Percentiles rank a stretch among this genome's conserved stretches.
These are phyloP conservation scores for Euphorbia lathyris DNA, from an alignment of 345 rosid species.

Conservation along the genomic window DNA sequence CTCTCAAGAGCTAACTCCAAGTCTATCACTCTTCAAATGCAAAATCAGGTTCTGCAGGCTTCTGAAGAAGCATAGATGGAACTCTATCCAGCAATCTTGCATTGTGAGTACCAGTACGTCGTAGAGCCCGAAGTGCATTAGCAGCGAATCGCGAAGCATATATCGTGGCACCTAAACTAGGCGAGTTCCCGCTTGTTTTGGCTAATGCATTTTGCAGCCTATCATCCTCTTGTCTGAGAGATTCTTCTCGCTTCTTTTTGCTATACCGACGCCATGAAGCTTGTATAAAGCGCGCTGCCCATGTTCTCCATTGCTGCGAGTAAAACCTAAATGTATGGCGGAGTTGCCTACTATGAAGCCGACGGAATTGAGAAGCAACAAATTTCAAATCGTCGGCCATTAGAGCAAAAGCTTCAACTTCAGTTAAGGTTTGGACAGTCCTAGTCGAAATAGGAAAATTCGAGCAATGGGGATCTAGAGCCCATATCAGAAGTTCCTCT, in stretches of 20 bases:
- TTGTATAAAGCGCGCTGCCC: slow-evolving; percentile 94
- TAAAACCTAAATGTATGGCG: slow-evolving; percentile 80
- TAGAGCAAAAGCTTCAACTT: slow-evolving; percentile 92
- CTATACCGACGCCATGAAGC: slow-evolving; percentile 78
- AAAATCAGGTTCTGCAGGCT: slow-evolving; percentile 92
- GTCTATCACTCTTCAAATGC: slow-evolving; percentile 44
- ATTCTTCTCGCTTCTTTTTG: slow-evolving; percentile 72
- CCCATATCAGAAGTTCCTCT: slow-evolving; percentile 94
- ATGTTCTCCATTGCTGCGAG: slow-evolving; percentile 86
- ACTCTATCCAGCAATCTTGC: slow-evolving; percentile 59
- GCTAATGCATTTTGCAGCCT: slow-evolving; percentile 76
- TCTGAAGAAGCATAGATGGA: slow-evolving; percentile 69
- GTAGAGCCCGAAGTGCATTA: slow-evolving; percentile 55
- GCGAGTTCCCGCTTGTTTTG: slow-evolving; percentile 56
- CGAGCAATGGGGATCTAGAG: slow-evolving; percentile 75
- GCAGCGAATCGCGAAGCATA: slow-evolving; percentile 91
- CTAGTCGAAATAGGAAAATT: slow-evolving; percentile 86
- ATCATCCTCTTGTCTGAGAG: slow-evolving; percentile 62
- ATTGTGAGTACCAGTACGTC: slow-evolving; percentile 51
- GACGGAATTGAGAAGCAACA: slow-evolving; percentile 79
- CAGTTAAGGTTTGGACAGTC: slow-evolving; percentile 62
- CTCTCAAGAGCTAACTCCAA: neutral
- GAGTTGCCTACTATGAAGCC: slow-evolving; percentile 86
- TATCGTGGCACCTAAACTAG: slow-evolving; percentile 85
- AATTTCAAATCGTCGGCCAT: slow-evolving; percentile 78